Evolutionary conservation across 2,329 filamentous ascomycete species (phyloP).

Genomic region (Fusarium tjaetaba): DNA sequence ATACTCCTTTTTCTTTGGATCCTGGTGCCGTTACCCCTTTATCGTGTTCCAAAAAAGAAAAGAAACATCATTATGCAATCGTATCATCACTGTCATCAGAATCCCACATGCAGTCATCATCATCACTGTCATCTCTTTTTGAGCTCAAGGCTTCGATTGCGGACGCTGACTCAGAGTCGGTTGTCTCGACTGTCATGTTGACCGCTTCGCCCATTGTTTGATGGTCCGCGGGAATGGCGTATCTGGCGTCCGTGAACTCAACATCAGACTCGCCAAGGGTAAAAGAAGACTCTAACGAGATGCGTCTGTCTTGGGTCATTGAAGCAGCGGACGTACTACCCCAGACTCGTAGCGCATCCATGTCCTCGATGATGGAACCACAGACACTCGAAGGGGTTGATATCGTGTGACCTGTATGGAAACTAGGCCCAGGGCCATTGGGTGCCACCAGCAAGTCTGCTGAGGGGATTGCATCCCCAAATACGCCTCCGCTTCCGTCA

Average conservation of each 20-base stretch:
- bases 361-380: conserved; percentile 50
- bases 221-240: conserved; percentile 46
- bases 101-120: conserved; percentile 24
- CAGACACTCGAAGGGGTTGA: conserved; percentile 48
- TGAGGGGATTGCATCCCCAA: conserved; percentile 53
- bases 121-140: conserved; percentile 14
- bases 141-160: conserved; percentile 8
- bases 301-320: conserved; percentile 48
- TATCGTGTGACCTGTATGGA: conserved; percentile 55
- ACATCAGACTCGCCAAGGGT: conserved; percentile 40
- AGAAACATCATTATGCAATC: conserved; percentile 1
- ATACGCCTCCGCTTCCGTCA: conserved; percentile 62
- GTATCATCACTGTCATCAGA: conserved; percentile 18
- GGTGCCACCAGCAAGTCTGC: conserved; percentile 54
- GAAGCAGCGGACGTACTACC: conserved; percentile 49
- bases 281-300: conserved; percentile 51
- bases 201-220: conserved; percentile 42
- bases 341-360: conserved; percentile 48
- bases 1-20: not conserved
- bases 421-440: conserved; percentile 57
- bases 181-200: conserved; percentile 37
- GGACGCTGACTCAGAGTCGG: conserved; percentile 26
- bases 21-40: not conserved
- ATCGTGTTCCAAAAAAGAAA: not conserved
- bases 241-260: conserved; percentile 50